phyloP scores from a whole-genome alignment of 352 stramenopile species.

The Pythium chondricola region DNA sequence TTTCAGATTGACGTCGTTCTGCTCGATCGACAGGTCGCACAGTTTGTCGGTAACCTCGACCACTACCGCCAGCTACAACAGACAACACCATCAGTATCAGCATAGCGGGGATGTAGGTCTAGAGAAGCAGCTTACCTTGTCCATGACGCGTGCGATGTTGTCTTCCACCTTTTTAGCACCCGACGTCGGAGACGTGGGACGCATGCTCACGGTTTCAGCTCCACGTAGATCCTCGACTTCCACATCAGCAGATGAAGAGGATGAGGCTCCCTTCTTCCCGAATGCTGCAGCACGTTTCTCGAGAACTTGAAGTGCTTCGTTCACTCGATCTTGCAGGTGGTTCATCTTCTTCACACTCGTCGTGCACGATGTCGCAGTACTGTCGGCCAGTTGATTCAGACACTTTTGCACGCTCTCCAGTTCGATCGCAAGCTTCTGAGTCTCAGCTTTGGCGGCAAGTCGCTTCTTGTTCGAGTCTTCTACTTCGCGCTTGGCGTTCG shows the following conservation, averaged over 20 bases:
- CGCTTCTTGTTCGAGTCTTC: conserved; percentile 81
- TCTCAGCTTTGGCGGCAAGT: conserved; percentile 72
- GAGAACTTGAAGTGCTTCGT: conserved; percentile 58
- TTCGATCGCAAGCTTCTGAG: conserved; percentile 69
- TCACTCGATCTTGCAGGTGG: conserved; percentile 55
- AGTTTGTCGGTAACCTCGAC: conserved; percentile 62
- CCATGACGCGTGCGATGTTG: conserved; percentile 50
- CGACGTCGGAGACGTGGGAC: conserved; percentile 28
- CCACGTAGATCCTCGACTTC: conserved; percentile 47
- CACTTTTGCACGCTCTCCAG: conserved; percentile 66
- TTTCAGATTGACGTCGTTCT: conserved; percentile 70
- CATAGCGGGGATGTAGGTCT: too few relatives aligned
- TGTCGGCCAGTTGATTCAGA: conserved; percentile 43
- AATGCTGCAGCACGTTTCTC: conserved; percentile 43
- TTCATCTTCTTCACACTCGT: conserved; percentile 54
- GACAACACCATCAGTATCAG: not conserved
- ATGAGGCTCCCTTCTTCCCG: conserved; percentile 16
- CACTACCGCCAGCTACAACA: conserved; percentile 36
- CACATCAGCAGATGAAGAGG: conserved; percentile 24
- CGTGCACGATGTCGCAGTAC: conserved; percentile 46
- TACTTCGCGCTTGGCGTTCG: conserved; percentile 59
- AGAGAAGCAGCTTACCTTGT: conserved; percentile 45
- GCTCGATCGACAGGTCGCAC: conserved; percentile 67
- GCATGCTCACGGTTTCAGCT: conserved; percentile 29
- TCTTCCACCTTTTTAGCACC: conserved; percentile 60